A percentile compares a stretch with the other conserved stretches of the same genome.
These are phyloP conservation scores for Podaxis sp. DNA, from an alignment of 768 basidiomycete genomes.

Conservation along the genomic window DNA sequence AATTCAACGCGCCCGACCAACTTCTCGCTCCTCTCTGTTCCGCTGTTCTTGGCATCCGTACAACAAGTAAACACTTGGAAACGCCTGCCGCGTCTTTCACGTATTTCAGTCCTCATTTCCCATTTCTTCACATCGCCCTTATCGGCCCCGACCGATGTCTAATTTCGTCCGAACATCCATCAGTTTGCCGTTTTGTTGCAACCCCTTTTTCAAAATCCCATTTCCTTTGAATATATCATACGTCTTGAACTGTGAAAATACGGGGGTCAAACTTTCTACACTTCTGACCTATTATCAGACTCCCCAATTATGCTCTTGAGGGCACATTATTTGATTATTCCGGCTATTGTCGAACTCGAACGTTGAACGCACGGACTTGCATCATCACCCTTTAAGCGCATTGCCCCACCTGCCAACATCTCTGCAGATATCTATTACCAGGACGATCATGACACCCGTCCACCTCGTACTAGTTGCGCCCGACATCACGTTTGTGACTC, in stretches of 20 bases:
- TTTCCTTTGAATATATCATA: too few species aligned
- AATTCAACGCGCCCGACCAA: not conserved
- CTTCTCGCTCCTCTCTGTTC: not conserved
- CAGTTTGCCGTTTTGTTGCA: not conserved
- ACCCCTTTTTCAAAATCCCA: not conserved
- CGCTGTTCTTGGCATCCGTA: conserved; percentile 1
- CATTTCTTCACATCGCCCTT: not conserved
- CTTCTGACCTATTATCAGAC: not conserved
- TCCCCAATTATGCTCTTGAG: not conserved
- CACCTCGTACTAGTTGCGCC: not conserved
- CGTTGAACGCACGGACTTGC: not conserved
- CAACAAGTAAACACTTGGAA: not conserved
- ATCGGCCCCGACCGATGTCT: not conserved
- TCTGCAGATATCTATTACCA: not conserved
- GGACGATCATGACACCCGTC: not conserved
- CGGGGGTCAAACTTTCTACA: not conserved
- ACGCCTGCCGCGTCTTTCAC: not conserved
- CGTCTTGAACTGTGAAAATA: too few species aligned
- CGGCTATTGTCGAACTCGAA: not conserved
- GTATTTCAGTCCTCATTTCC: not conserved
- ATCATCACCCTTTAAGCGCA: not conserved
- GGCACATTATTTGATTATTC: not conserved
- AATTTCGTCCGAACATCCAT: not conserved
- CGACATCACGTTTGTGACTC: not conserved
- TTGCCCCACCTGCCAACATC: conserved; percentile 2